Percentiles rank a stretch among this genome's conserved stretches.
phyloP scores from a whole-genome alignment of 805 yeast genomes.

The Cyberlindnera americana region DNA sequence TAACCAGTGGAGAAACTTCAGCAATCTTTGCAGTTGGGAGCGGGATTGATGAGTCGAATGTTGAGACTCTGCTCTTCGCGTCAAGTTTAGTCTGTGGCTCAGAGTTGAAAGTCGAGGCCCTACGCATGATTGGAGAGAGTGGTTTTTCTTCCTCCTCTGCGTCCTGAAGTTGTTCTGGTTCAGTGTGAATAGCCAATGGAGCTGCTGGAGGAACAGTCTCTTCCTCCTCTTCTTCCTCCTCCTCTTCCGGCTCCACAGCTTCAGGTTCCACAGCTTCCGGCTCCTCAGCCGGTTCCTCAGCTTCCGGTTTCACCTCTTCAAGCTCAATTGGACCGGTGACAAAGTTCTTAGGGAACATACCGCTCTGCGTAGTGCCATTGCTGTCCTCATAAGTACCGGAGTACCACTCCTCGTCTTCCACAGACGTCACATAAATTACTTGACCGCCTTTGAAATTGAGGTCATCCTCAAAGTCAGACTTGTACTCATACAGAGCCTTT shows the following conservation, averaged over 20 bases:
- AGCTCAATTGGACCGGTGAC: constrained; percentile 40
- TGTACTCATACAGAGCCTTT: constrained; percentile 63
- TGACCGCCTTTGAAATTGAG: constrained; percentile 67
- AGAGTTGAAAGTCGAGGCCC: constrained; percentile 13
- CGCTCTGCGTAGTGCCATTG: constrained; percentile 45
- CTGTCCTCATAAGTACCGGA: constrained; percentile 55
- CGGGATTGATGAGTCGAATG: constrained; percentile 12
- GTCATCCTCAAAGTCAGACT: constrained; percentile 79
- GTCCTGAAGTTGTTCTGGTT: not conserved
- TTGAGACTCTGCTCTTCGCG: constrained; percentile 4
- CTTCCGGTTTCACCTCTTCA: constrained; percentile 3
- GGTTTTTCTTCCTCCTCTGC: constrained; percentile 1
- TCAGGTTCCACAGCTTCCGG: not conserved
- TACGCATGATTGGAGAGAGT: constrained; percentile 4
- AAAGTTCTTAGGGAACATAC: constrained; percentile 86
- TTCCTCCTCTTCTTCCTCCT: constrained; percentile 7
- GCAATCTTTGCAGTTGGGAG: constrained; percentile 17
- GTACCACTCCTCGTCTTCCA: constrained; percentile 93
- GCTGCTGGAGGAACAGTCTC: not conserved
- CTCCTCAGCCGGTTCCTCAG: not conserved
- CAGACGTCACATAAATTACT: constrained; percentile 64
- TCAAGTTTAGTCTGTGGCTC: constrained; percentile 10
- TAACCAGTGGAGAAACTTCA: constrained; percentile 9
- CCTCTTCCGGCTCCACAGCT: not conserved
- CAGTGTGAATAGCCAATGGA: not conserved